Evolutionary conservation across 148 eudicot genomes (phyloP), one percentile per base, ranked within the genome.

Genomic region (Euryodendron excelsum): DNA sequence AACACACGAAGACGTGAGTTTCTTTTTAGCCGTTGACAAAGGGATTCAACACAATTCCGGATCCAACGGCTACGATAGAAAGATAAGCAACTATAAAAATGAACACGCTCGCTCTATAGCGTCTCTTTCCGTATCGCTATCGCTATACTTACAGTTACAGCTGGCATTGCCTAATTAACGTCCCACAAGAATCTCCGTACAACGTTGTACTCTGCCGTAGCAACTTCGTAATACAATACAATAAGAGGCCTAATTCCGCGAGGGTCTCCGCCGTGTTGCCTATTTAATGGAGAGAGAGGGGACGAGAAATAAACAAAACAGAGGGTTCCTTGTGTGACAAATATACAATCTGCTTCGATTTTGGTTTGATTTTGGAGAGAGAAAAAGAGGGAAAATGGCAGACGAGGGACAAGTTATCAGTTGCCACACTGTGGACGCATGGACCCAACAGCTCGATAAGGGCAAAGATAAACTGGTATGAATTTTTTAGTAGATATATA

Each of bases 381-480:
- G 41, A 28, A 45, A 17, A 33, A 31, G 39, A 45, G 28, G 27
- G 52, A 36, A 79, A 61, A 86, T 86, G 86, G 89, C 89, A 47
- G 80, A 45, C 68, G 90, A 82, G 63, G 90, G 86, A 76, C 84
- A 87, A 61, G 86, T 87, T 44, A 81, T 83, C 67, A 61, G 39
- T 53, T 83, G 85, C 82, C 88, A 83, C 81, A 83, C 80, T 31
- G n/a, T 80, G 50, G 86, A 77, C 36, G 79, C 76, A 13, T 87
- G 90, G 90, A 79, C 71, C 70, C 78, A 85, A 17, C 84, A 79
- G 39, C 48, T 87, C 69, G 83, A 79, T 58, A 85, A 79, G 73
- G 85, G 76, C 30, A 87, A 69, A 21, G 78, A 83, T 28, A 87
- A 87, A 64, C 73, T 87, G 88, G 90, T 78, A 77, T 41, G 14